Percentiles rank a stretch among this genome's conserved stretches.
phyloP scores from a whole-genome alignment of 2,329 filamentous ascomycete genomes.

The Alternaria ethzedia region DNA sequence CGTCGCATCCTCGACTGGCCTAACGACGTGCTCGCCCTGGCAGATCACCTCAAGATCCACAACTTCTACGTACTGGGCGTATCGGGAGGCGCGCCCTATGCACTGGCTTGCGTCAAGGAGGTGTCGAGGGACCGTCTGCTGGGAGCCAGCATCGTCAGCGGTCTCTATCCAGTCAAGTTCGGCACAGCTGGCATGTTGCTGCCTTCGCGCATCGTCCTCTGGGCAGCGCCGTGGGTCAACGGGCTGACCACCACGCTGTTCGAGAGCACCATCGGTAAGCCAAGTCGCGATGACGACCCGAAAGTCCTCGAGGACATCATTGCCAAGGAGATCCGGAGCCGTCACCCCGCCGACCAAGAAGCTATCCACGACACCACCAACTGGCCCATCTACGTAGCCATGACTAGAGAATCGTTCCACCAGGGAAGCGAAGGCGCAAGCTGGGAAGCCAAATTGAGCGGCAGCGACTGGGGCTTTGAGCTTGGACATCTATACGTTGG shows the following conservation, averaged over 20 bases:
- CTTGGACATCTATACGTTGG: slow-evolving; percentile 33
- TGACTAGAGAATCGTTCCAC: slow-evolving; percentile 33
- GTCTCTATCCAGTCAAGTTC: slow-evolving; percentile 32
- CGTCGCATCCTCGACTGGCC: slow-evolving; percentile 52
- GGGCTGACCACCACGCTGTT: slow-evolving; percentile 25
- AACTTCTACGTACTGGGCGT: slow-evolving; percentile 54
- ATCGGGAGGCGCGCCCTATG: slow-evolving; percentile 57
- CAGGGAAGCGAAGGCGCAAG: slow-evolving; percentile 35
- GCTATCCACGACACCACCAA: slow-evolving; percentile 28
- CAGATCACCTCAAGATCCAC: slow-evolving; percentile 49
- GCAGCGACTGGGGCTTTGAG: slow-evolving; percentile 42
- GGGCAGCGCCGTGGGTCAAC: slow-evolving; percentile 35
- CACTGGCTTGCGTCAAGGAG: slow-evolving; percentile 53
- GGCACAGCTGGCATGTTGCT: slow-evolving; percentile 38
- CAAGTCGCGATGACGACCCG: slow-evolving; percentile 32
- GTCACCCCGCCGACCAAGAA: slow-evolving; percentile 27
- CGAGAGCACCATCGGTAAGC: slow-evolving; percentile 34
- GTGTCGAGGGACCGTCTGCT: slow-evolving; percentile 41
- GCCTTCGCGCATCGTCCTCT: slow-evolving; percentile 27
- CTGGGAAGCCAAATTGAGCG: slow-evolving; percentile 38
- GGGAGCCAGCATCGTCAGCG: slow-evolving; percentile 33
- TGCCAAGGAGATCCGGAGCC: slow-evolving; percentile 25
- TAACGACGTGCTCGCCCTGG: slow-evolving; percentile 51
- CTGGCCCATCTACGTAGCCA: slow-evolving; percentile 32
- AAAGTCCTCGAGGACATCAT: slow-evolving; percentile 35